These are phyloP conservation scores for Pythium inflatum DNA, from an alignment of 352 stramenopile genomes.

Conservation along the genomic window DNA sequence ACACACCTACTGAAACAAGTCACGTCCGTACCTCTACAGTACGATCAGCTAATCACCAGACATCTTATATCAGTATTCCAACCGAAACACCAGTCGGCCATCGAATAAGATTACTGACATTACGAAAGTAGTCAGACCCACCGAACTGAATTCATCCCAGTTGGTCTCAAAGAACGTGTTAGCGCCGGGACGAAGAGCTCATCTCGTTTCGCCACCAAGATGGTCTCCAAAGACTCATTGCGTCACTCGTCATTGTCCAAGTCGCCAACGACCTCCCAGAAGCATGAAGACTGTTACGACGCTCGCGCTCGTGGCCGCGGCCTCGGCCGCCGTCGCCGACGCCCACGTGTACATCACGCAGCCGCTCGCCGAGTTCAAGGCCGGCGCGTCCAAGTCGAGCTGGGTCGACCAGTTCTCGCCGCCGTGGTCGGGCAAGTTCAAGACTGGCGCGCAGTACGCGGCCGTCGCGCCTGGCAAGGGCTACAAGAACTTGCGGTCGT, in stretches of 20 bases:
- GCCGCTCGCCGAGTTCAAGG: constrained; percentile 23
- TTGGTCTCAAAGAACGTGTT: too few relatives aligned
- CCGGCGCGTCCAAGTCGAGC: constrained; percentile 21
- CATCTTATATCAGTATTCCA: too few relatives aligned
- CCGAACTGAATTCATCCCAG: too few relatives aligned
- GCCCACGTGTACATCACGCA: constrained; percentile 22
- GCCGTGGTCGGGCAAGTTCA: constrained; percentile 24
- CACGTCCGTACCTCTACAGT: too few relatives aligned
- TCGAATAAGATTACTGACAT: too few relatives aligned
- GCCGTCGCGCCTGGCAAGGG: constrained; percentile 10
- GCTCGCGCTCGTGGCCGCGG: not conserved
- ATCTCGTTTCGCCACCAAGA: too few relatives aligned
- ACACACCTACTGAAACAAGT: too few relatives aligned
- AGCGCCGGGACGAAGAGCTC: too few relatives aligned
- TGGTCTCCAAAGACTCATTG: too few relatives aligned
- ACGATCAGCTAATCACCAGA: too few relatives aligned
- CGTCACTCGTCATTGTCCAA: constrained; percentile 15
- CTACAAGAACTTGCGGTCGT: constrained; percentile 23
- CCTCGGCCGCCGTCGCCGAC: not conserved
- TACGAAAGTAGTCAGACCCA: too few relatives aligned
- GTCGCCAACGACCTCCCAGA: not conserved
- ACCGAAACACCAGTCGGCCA: too few relatives aligned
- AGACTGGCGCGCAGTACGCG: constrained; percentile 28
- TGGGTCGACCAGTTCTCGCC: constrained; percentile 24
- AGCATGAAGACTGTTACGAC: constrained; percentile 16